phyloP scores from a whole-genome alignment of 306 rosid genomes.

The Dryas alaskensis region DNA sequence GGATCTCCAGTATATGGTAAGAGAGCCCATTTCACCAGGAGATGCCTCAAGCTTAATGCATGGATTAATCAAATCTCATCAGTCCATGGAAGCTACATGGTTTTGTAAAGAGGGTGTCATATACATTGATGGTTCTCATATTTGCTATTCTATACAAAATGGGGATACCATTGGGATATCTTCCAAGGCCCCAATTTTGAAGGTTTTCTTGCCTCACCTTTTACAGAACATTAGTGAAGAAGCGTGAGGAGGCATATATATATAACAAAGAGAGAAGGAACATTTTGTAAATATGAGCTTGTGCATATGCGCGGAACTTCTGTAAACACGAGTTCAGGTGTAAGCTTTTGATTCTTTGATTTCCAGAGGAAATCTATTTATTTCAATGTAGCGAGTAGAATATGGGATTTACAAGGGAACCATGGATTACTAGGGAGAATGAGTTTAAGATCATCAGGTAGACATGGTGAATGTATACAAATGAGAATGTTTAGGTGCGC shows the following conservation, averaged over 20 bases:
- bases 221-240: constrained; percentile 22
- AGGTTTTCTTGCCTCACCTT: constrained; percentile 59
- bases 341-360: constrained; percentile 7
- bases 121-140: constrained; percentile 76
- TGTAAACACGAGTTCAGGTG: constrained; percentile 4
- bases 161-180: constrained; percentile 72
- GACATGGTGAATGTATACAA: neutral
- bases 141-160: constrained; percentile 39
- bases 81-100: constrained; percentile 54
- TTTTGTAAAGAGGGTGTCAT: constrained; percentile 54
- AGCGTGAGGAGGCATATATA: constrained; percentile 15
- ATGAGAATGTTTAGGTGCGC: neutral
- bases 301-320: constrained; percentile 7
- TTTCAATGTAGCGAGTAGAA: neutral
- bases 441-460: neutral
- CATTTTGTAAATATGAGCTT: constrained; percentile 17
- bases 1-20: constrained; percentile 86
- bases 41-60: constrained; percentile 50
- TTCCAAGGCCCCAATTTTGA: constrained; percentile 64
- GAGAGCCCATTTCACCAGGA: constrained; percentile 73
- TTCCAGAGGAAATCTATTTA: neutral
- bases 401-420: neutral
- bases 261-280: neutral
- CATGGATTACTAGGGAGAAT: neutral
- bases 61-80: constrained; percentile 45